Evolutionary conservation across 208 protist genomes (phyloP).

Genomic region (Acanthamoeba healyi): DNA sequence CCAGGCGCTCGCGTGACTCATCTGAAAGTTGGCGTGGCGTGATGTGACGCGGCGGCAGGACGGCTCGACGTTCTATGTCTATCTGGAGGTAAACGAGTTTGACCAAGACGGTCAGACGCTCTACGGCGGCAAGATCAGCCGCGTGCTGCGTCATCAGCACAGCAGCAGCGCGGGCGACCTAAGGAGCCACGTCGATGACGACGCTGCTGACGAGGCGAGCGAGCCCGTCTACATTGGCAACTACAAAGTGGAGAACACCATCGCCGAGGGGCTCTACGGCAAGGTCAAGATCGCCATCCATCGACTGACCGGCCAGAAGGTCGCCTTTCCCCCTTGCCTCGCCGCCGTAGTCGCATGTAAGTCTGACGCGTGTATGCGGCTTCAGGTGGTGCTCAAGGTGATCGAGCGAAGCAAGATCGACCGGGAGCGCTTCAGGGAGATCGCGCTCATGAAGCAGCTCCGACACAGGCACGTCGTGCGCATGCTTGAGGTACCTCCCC

Average conservation of each 20-base stretch:
- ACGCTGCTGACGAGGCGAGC: neutral
- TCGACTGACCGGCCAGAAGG: slow-evolving; percentile 62
- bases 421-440: slow-evolving; percentile 64
- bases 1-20: too few species aligned
- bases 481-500: slow-evolving; percentile 8
- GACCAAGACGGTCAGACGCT: slow-evolving; percentile 48
- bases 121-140: slow-evolving; percentile 74
- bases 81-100: slow-evolving; percentile 73
- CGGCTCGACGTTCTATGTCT: slow-evolving; percentile 69
- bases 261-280: slow-evolving; percentile 57
- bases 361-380: neutral
- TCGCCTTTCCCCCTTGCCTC: neutral
- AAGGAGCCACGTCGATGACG: neutral
- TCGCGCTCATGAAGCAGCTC: slow-evolving; percentile 66
- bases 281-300: slow-evolving; percentile 72
- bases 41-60: neutral
- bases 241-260: slow-evolving; percentile 30
- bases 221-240: slow-evolving; percentile 67
- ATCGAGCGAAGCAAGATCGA: slow-evolving; percentile 70
- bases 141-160: neutral
- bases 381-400: slow-evolving; percentile 63
- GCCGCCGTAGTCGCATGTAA: neutral
- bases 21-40: too few species aligned
- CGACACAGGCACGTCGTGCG: slow-evolving; percentile 24
- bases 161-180: neutral